Evolutionary conservation across 2,329 filamentous ascomycete genomes (phyloP).

Genomic region (Microdochium trichocladiopsis): DNA sequence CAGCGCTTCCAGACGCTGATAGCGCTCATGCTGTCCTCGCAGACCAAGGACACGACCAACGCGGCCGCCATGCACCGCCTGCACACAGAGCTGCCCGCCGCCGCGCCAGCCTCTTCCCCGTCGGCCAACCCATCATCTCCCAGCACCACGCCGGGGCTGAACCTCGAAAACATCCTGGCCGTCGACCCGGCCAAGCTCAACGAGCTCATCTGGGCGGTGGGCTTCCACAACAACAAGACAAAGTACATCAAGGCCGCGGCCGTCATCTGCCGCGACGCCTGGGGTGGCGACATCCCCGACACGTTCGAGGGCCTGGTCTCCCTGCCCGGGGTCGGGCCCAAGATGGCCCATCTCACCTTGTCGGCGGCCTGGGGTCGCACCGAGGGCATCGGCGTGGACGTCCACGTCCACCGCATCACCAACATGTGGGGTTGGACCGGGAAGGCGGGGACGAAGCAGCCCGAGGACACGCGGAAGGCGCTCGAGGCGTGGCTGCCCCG

Average conservation of each 20-base stretch:
- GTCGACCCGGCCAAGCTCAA: constrained; percentile 61
- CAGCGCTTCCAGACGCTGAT: constrained; percentile 81
- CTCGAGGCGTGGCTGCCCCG: constrained; percentile 77
- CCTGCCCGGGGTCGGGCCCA: constrained; percentile 83
- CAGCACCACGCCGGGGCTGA: constrained; percentile 50
- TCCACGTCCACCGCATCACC: constrained; percentile 90
- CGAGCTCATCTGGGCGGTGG: constrained; percentile 72
- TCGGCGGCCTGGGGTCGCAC: constrained; percentile 59
- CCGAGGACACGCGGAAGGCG: constrained; percentile 72
- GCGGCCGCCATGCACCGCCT: constrained; percentile 75
- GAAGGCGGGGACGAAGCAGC: constrained; percentile 49
- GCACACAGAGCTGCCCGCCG: constrained; percentile 62
- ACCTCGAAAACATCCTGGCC: constrained; percentile 68
- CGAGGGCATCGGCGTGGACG: constrained; percentile 84
- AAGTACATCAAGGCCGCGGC: constrained; percentile 73
- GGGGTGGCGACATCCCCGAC: constrained; percentile 70
- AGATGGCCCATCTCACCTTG: constrained; percentile 90
- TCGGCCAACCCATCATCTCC: not conserved
- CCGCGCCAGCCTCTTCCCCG: constrained; percentile 30
- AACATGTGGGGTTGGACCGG: constrained; percentile 87
- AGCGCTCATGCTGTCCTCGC: constrained; percentile 82
- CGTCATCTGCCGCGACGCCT: constrained; percentile 63
- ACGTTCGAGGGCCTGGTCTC: constrained; percentile 68
- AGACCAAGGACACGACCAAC: constrained; percentile 90
- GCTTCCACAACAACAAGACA: constrained; percentile 94